Conservation (phyloP, 208 protist species). For the Leishmania arabica region DNA sequence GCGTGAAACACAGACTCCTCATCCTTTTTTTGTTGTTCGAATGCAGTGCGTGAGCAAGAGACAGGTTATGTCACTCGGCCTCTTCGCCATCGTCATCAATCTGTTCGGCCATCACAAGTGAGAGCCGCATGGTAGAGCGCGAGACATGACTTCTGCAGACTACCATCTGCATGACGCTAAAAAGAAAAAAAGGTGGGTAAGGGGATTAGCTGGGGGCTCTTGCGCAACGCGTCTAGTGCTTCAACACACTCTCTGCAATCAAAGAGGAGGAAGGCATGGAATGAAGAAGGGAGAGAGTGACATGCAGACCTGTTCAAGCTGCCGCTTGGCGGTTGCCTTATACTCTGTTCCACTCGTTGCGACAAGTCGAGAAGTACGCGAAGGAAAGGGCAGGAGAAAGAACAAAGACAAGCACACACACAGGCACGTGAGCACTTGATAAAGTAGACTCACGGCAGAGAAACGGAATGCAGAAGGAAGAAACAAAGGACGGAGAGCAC, state of each 20-base stretch:
- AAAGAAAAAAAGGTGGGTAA: background rate
- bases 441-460: background rate
- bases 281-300: constrained; percentile 7
- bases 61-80: background rate
- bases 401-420: background rate
- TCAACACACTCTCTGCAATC: background rate
- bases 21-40: background rate
- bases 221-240: background rate
- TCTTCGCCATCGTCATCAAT: background rate
- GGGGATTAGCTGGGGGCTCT: background rate
- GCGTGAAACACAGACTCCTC: background rate
- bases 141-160: background rate
- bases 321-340: background rate
- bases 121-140: background rate
- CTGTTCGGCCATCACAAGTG: background rate
- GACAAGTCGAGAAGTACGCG: background rate
- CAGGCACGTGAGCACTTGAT: background rate
- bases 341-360: background rate
- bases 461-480: constrained; percentile 1
- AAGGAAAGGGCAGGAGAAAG: background rate
- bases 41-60: background rate
- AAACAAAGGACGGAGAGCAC: constrained; percentile 4
- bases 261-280: constrained; percentile 22
- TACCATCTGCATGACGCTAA: background rate
- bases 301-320: background rate